phyloP scores from a whole-genome alignment of 352 stramenopile species.

The Phytopythium helicoides region DNA sequence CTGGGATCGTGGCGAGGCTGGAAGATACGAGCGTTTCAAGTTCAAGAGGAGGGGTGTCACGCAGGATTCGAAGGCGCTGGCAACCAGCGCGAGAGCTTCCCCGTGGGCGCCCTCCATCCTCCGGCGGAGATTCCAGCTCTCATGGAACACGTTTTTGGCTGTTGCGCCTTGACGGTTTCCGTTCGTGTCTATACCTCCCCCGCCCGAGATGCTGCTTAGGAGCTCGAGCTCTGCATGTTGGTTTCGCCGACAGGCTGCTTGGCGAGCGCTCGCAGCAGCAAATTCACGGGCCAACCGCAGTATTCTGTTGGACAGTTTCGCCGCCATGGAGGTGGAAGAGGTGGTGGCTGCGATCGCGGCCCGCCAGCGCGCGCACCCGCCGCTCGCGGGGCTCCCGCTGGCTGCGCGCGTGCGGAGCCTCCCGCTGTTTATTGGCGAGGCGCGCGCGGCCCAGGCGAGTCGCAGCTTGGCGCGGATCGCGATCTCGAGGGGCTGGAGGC shows the following conservation, averaged over 20 bases:
- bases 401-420: constrained; percentile 44
- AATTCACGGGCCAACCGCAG: no score
- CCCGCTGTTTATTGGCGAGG: constrained; percentile 58
- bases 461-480: no score
- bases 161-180: neutral
- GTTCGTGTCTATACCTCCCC: constrained; percentile 4
- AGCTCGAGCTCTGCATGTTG: no score
- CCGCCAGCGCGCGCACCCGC: constrained; percentile 45
- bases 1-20: no score
- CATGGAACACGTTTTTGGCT: constrained; percentile 3
- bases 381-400: constrained; percentile 36
- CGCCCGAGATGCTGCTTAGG: neutral
- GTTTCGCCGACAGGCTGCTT: no score
- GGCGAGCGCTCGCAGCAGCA: no score
- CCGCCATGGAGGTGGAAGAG: constrained; percentile 5
- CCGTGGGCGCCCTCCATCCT: no score
- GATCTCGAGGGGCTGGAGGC: neutral
- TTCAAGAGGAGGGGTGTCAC: no score
- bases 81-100: neutral
- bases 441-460: constrained; percentile 42
- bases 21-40: no score
- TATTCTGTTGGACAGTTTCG: no score
- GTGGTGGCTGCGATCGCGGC: constrained; percentile 31
- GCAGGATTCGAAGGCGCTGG: neutral
- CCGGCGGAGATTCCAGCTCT: no score